Conservation (phyloP, 129 eudicot species). For the Lactuca saligna region DNA sequence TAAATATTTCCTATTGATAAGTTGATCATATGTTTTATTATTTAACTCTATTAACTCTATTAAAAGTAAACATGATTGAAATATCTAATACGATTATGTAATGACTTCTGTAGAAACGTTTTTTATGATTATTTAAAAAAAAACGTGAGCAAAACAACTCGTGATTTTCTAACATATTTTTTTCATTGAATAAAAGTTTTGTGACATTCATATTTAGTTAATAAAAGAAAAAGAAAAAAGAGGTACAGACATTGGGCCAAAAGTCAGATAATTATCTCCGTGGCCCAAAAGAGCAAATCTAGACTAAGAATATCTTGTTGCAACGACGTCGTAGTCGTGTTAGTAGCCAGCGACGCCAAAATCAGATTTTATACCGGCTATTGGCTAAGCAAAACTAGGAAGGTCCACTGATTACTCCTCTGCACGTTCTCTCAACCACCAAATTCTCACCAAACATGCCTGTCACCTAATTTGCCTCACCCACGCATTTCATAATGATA, state of each 20-base stretch:
- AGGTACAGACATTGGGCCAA: slow-evolving; percentile 15
- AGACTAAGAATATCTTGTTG: slow-evolving; percentile 5
- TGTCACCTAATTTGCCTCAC: slow-evolving; percentile 36
- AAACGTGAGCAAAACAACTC: not conserved
- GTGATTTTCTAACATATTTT: too few relatives aligned
- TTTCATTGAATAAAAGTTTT: not conserved
- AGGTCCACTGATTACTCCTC: slow-evolving; percentile 47
- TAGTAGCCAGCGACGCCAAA: slow-evolving; percentile 32
- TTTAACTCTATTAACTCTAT: too few relatives aligned
- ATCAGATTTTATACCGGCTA: slow-evolving; percentile 39
- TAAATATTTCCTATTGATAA: too few relatives aligned
- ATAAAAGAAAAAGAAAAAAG: not conserved
- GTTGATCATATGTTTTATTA: too few relatives aligned
- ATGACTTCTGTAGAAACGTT: too few relatives aligned
- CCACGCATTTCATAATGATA: not conserved
- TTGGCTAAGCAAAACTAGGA: not conserved
- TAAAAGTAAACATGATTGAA: too few relatives aligned
- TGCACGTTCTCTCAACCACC: slow-evolving; percentile 64
- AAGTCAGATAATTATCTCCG: not conserved
- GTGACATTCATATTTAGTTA: too few relatives aligned
- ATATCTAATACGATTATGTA: too few relatives aligned
- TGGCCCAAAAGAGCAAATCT: slow-evolving; percentile 13
- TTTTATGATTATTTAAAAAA: too few relatives aligned
- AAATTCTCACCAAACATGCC: slow-evolving; percentile 29
- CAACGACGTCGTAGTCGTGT: slow-evolving; percentile 12